Evolutionary conservation across 2,329 filamentous ascomycete genomes (phyloP).

Genomic region (Paraphaeosphaeria minitans): DNA sequence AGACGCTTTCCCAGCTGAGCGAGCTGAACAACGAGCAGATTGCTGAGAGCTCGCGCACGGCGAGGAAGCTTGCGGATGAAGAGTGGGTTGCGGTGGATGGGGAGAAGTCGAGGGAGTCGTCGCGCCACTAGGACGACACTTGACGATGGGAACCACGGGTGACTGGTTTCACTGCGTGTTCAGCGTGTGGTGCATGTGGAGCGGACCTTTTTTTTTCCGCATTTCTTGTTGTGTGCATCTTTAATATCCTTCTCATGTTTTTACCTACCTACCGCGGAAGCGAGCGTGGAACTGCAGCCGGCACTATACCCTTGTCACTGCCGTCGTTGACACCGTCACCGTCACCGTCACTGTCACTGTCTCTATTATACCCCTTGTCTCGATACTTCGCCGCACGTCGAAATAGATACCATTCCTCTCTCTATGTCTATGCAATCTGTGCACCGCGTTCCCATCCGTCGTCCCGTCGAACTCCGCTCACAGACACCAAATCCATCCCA

Average conservation of each 20-base stretch:
- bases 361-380: background rate
- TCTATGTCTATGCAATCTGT: no score
- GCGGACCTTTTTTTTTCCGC: background rate
- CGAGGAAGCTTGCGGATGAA: constrained; percentile 36
- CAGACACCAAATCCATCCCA: no score
- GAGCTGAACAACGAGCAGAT: constrained; percentile 45
- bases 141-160: background rate
- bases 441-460: no score
- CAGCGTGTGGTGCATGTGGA: background rate
- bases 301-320: constrained; percentile 9
- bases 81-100: constrained; percentile 28
- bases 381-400: background rate
- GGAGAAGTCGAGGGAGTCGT: constrained; percentile 7
- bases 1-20: constrained; percentile 40
- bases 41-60: constrained; percentile 40
- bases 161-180: background rate
- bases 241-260: background rate
- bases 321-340: background rate
- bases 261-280: background rate
- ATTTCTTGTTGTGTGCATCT: background rate
- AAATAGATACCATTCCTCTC: background rate
- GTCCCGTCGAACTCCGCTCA: no score
- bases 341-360: constrained; percentile 2
- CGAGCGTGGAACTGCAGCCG: background rate
- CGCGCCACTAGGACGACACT: background rate